A percentile compares a stretch with the other conserved stretches of the same genome.
Conservation (phyloP, 257 asterid species). For the Capsicum rhomboideum region DNA sequence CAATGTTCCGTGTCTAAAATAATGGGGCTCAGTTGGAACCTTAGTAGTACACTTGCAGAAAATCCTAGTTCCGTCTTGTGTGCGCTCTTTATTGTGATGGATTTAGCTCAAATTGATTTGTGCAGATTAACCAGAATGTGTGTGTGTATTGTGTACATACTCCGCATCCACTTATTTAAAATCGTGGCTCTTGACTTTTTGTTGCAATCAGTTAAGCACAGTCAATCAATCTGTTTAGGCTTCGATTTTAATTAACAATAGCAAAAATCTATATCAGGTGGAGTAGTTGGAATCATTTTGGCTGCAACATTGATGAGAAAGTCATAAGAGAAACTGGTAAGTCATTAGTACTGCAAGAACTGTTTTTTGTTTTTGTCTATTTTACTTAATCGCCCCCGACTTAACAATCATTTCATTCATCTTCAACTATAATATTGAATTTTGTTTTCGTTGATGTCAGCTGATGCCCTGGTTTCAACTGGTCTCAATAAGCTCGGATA, state of each 20-base stretch:
- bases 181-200: no score
- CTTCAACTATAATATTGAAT: not conserved
- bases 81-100: not conserved
- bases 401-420: not conserved
- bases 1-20: not conserved
- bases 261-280: slow-evolving; percentile 38
- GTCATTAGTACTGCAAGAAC: no score
- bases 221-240: not conserved
- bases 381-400: not conserved
- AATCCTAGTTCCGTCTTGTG: not conserved
- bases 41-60: not conserved
- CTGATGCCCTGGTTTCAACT: slow-evolving; percentile 91
- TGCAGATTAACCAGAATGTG: no score
- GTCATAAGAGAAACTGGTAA: slow-evolving; percentile 68
- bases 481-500: slow-evolving; percentile 84
- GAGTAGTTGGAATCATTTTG: slow-evolving; percentile 94
- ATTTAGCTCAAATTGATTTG: not conserved
- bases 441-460: slow-evolving; percentile 30
- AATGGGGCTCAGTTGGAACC: not conserved
- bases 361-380: not conserved
- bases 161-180: no score
- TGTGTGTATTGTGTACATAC: no score
- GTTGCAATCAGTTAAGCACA: not conserved
- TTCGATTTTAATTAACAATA: not conserved
- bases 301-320: slow-evolving; percentile 61